Evolutionary conservation across 352 stramenopile species (phyloP).

Genomic region (Globisporangium paddicum): DNA sequence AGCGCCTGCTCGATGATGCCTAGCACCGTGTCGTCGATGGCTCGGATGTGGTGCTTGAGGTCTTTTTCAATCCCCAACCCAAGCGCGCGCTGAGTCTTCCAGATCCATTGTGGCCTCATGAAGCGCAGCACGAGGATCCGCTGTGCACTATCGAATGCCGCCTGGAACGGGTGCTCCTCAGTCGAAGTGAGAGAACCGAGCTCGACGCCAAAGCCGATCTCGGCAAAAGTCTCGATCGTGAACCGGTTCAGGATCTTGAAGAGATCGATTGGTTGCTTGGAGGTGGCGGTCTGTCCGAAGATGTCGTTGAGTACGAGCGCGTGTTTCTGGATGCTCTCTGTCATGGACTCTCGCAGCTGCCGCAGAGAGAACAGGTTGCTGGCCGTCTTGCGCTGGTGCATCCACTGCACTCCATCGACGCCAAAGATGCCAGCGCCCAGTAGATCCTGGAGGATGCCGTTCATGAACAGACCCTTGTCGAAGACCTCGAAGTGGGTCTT

Average conservation of each 20-base stretch:
- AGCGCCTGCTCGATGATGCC: conserved; percentile 28
- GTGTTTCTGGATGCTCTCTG: conserved; percentile 12
- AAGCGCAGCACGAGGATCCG: conserved; percentile 30
- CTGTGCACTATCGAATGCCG: conserved; percentile 37
- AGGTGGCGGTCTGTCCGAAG: neutral
- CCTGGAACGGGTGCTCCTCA: too few species aligned
- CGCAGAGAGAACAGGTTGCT: conserved; percentile 23
- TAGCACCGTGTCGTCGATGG: conserved; percentile 31
- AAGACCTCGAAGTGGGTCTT: conserved; percentile 21
- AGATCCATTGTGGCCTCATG: conserved; percentile 30
- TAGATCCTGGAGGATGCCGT: conserved; percentile 13
- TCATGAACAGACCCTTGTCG: conserved; percentile 17
- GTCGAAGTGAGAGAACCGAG: conserved; percentile 11
- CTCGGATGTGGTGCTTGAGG: conserved; percentile 23
- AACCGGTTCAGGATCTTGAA: conserved; percentile 29
- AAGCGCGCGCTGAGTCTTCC: conserved; percentile 30
- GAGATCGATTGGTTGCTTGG: conserved; percentile 6
- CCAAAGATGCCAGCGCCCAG: conserved; percentile 20
- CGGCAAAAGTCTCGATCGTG: conserved; percentile 42
- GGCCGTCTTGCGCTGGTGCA: conserved; percentile 29
- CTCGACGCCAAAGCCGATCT: conserved; percentile 37
- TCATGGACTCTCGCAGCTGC: conserved; percentile 22
- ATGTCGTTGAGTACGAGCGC: neutral
- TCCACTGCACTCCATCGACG: conserved; percentile 20
- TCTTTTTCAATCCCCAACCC: too few species aligned